Conservation (phyloP, 2,329 filamentous ascomycete species). For the Xylaria sp. region DNA sequence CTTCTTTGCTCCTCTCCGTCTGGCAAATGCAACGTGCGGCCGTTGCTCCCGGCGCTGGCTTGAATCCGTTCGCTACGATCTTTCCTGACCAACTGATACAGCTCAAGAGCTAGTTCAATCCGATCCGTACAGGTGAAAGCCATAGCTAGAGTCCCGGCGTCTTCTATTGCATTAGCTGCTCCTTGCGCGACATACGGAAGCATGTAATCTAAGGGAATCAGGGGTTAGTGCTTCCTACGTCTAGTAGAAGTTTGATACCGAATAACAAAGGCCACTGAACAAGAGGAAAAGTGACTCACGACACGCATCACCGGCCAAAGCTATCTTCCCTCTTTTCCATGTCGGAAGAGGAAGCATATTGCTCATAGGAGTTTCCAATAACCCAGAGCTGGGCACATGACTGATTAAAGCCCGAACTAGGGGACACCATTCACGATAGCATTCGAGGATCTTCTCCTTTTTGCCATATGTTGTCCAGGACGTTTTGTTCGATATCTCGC, state of each 20-base stretch:
- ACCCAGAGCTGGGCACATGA: constrained; percentile 51
- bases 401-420: constrained; percentile 24
- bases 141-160: constrained; percentile 48
- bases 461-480: constrained; percentile 72
- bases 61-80: constrained; percentile 38
- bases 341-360: constrained; percentile 70
- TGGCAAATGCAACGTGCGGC: constrained; percentile 36
- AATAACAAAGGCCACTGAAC: not conserved
- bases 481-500: constrained; percentile 58
- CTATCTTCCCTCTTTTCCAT: constrained; percentile 58
- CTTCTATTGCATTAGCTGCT: constrained; percentile 72
- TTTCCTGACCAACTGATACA: constrained; percentile 42
- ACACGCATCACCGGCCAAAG: constrained; percentile 38
- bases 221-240: constrained; percentile 65
- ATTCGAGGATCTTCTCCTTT: constrained; percentile 68
- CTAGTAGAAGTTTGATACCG: constrained; percentile 60
- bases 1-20: constrained; percentile 37
- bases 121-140: constrained; percentile 42
- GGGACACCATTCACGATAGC: constrained; percentile 54
- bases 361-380: constrained; percentile 73
- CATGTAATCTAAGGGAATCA: constrained; percentile 69
- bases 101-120: constrained; percentile 36
- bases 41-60: constrained; percentile 35
- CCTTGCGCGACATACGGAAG: constrained; percentile 72
- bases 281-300: constrained; percentile 21